phyloP scores from a whole-genome alignment of 2,329 filamentous ascomycete species.

The Pseudocercospora eumusae region DNA sequence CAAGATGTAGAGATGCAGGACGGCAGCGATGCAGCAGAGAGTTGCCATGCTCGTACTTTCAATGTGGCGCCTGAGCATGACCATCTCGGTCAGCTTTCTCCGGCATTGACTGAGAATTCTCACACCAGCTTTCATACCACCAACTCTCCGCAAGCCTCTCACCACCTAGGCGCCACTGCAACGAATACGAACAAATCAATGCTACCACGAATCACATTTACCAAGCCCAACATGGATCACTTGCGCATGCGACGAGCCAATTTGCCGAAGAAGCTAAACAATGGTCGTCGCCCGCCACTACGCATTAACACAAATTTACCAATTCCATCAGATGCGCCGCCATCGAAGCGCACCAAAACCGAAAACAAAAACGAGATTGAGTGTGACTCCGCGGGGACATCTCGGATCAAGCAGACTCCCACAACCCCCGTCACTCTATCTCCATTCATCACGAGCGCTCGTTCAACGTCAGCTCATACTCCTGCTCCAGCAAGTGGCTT shows the following conservation, averaged over 20 bases:
- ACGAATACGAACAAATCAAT: background rate
- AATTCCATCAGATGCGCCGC: constrained; percentile 6
- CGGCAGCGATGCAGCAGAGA: background rate
- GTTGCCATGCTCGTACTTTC: background rate
- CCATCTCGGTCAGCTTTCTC: background rate
- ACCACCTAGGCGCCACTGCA: background rate
- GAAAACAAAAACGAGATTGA: constrained; percentile 30
- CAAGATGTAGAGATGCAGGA: constrained; percentile 9
- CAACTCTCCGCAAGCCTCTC: background rate
- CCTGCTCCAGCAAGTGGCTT: background rate
- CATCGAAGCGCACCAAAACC: constrained; percentile 25
- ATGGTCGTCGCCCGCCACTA: constrained; percentile 31
- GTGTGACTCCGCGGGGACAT: constrained; percentile 29
- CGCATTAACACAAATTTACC: constrained; percentile 24
- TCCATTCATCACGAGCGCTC: constrained; percentile 2
- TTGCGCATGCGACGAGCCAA: constrained; percentile 33
- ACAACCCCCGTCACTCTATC: background rate
- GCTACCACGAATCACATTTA: constrained; percentile 4
- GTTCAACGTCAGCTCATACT: background rate
- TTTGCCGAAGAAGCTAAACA: constrained; percentile 36
- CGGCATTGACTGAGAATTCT: background rate
- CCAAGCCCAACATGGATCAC: constrained; percentile 16
- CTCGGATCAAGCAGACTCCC: constrained; percentile 21
- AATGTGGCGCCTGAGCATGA: background rate
- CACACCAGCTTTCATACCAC: background rate